These are phyloP conservation scores for Hygrophorus pudorinus DNA, from an alignment of 768 basidiomycete species.

Conservation along the genomic window DNA sequence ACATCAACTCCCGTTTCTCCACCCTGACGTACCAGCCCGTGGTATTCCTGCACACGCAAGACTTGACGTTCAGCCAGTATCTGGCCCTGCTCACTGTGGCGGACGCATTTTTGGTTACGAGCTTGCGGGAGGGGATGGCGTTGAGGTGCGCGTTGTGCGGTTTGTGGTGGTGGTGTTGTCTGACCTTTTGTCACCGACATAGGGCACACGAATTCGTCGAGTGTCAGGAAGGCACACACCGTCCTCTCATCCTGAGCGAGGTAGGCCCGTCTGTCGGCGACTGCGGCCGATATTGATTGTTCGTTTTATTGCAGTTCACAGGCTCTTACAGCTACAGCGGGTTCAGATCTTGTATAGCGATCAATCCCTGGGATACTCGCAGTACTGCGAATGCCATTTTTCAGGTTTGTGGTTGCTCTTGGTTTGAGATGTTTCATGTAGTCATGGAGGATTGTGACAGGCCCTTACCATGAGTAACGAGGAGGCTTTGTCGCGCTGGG, in stretches of 20 bases:
- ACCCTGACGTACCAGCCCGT: conserved; percentile 83
- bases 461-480: conserved; percentile 72
- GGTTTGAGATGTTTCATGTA: not conserved
- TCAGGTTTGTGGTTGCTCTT: conserved; percentile 19
- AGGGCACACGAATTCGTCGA: conserved; percentile 78
- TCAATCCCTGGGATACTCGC: conserved; percentile 80
- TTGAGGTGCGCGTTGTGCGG: conserved; percentile 22
- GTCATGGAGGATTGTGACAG: conserved; percentile 13
- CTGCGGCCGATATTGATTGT: not conserved
- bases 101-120: conserved; percentile 79
- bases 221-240: conserved; percentile 61
- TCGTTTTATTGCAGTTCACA: conserved; percentile 52
- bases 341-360: conserved; percentile 76
- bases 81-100: conserved; percentile 73
- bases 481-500: conserved; percentile 69
- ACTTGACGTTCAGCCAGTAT: conserved; percentile 80
- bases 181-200: not conserved
- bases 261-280: conserved; percentile 23
- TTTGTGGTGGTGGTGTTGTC: not conserved
- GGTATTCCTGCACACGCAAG: conserved; percentile 77
- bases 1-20: conserved; percentile 76
- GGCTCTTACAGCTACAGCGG: conserved; percentile 82
- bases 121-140: conserved; percentile 84
- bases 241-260: conserved; percentile 75
- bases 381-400: conserved; percentile 78